Evolutionary conservation across 768 basidiomycete species (phyloP), one percentile per base, ranked within the genome.

Genomic region (Pleurotus pulmonarius): DNA sequence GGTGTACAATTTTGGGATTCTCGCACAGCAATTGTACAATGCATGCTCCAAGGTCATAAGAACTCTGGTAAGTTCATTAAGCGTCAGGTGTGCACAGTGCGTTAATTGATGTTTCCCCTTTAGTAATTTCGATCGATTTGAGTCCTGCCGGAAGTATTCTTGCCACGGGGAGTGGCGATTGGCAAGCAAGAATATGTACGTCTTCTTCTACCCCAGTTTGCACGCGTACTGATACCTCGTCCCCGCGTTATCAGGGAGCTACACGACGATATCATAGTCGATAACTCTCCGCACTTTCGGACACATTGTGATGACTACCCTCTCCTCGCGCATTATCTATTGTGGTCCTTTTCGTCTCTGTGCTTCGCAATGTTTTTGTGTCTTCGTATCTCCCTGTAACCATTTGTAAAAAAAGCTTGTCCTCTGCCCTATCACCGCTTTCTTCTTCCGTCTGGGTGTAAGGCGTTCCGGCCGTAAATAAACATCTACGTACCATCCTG

Each of bases 1-100:
- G 90, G 93, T 0, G 94, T 99, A 55, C 92, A 95, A 69, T 94
- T 96, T 68, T 93, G 91, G 87, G 92, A 95, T 67, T 84, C 91
- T 52, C 78, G 82, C 60, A 80, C 80, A 11, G 80, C 78, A 26
- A 81, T 85, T 41, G 88, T 94, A 64, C 95, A 98, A 69, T 88
- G 92, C 65, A 93, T 96, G 89, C 77, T 99, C 29, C 95, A 98
- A 68, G 81, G 82, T 3, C 82, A 83, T 63, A 82, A 81, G 65
- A 82, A 83, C 59, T 77, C 76, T 20, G 80, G 77, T 76, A 18
- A 15, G 89, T 55, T 34, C 29, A 34, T 34, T 9, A 34, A 34
- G 11, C 7, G 9, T 34, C 29, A 34, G 29, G 11, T 34, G 29
- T 34, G 29, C 29, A 1, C 29, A 11, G 29, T 34, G 4, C 29